Base-by-base conservation (phyloP, 2,329 filamentous ascomycete genomes). In the Zymoseptoria passerinii region DNA sequence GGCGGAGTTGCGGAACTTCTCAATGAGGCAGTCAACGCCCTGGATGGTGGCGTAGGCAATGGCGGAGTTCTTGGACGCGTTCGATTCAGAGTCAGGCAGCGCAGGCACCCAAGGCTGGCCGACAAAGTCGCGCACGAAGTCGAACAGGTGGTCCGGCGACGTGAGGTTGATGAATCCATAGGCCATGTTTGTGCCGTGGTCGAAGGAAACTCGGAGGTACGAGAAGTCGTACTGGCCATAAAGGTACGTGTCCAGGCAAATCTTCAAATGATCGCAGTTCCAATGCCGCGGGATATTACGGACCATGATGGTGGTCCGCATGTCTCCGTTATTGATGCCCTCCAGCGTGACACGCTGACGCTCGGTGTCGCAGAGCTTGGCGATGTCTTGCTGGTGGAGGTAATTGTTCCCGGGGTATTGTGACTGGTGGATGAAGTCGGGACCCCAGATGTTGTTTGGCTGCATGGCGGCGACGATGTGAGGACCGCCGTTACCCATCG, bases 131-230 rank as follows among this genome's bases (percentile, higher is more conserved):
- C 90, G 81, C 58, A 92, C 89, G 60, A 72, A 68, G 10, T 85
- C 78, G 56, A 90, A 83, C 60, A 94, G 90, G 71, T 89, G 84
- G 60, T 87, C 77, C 0, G 89, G 84, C 71, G 91, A 85, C 50
- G 86, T 83, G 67, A 97, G 96, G 74, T 99, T 96, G 76, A 99
- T 90, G 74, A 97, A 99, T 0, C 91, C 92, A 73, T 97, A 97
- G 51, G 94, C 94, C 59, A 97, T 92, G 71, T 91, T 95, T 62
- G 63, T 70, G 55, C 50, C 71, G 44, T 74, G 73, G 56, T 72
- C 64, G 62, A 73, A 79, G 63, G 84, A 83, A 67, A 97, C 97
- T 48, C 94, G 86, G 55, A 97, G 77, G 72, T 99, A 99, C 79
- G 95, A 85, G 73, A 97, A 97, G 70, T 97, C 92, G 71, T 95